A percentile compares a stretch with the other conserved stretches of the same genome.
These are phyloP conservation scores for Ceriops decandra DNA, from an alignment of 345 rosid genomes.

Conservation along the genomic window DNA sequence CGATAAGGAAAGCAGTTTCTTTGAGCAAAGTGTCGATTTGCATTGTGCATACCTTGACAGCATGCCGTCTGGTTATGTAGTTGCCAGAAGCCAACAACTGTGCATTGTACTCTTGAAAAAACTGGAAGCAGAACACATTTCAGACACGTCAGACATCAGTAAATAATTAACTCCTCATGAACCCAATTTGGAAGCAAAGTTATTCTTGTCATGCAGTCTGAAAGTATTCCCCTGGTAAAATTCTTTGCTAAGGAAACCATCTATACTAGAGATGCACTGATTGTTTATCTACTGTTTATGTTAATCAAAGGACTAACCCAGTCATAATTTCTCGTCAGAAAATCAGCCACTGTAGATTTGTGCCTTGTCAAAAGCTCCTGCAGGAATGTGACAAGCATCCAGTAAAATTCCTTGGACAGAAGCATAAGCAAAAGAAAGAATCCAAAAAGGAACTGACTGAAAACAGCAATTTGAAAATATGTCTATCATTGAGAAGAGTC, in stretches of 20 bases:
- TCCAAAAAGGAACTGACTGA: too few species aligned
- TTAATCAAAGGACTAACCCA: constrained; percentile 34
- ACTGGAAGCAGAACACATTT: constrained; percentile 22
- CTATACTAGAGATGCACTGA: background rate
- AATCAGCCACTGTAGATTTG: constrained; percentile 47
- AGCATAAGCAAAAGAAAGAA: too few species aligned
- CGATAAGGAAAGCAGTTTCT: background rate
- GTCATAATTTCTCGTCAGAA: constrained; percentile 40
- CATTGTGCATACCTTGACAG: constrained; percentile 36
- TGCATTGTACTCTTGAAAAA: constrained; percentile 43
- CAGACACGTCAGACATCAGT: background rate
- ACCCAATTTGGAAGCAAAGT: background rate
- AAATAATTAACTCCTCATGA: background rate
- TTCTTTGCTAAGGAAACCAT: background rate
- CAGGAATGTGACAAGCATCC: background rate
- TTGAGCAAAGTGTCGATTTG: background rate
- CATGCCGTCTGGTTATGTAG: constrained; percentile 48
- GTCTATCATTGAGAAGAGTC: too few species aligned
- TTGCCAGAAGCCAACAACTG: constrained; percentile 34
- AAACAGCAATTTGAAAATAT: too few species aligned
- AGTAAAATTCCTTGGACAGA: background rate
- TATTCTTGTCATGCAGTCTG: background rate
- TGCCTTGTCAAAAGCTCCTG: constrained; percentile 54
- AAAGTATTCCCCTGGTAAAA: background rate
- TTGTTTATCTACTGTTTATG: too few species aligned